Evolutionary conservation across 1,139 yeast genomes (phyloP).

Genomic region (Taphrina deformans): DNA sequence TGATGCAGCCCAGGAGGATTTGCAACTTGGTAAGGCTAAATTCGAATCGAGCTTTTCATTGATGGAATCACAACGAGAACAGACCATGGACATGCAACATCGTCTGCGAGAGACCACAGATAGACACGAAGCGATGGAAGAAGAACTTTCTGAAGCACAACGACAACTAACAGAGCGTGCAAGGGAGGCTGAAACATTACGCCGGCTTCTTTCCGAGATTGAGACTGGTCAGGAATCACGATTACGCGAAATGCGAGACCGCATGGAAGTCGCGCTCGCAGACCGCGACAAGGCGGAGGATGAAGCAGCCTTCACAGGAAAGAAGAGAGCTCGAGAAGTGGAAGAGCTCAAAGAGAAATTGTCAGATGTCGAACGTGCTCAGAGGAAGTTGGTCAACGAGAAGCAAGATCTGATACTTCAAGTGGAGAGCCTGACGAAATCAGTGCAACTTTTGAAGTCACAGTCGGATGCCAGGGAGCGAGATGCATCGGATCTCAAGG

Average conservation of each 20-base stretch:
- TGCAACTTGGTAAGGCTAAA: slow-evolving; percentile 54
- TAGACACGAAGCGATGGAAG: slow-evolving; percentile 68
- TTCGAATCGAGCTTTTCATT: slow-evolving; percentile 60
- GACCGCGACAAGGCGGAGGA: slow-evolving; percentile 63
- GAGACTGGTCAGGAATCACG: slow-evolving; percentile 60
- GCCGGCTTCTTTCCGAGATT: slow-evolving; percentile 65
- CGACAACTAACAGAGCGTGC: slow-evolving; percentile 74
- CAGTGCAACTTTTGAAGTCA: slow-evolving; percentile 39
- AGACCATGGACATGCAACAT: slow-evolving; percentile 73
- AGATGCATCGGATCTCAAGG: slow-evolving; percentile 36
- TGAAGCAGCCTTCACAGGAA: slow-evolving; percentile 53
- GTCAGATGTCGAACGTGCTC: slow-evolving; percentile 43
- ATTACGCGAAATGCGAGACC: slow-evolving; percentile 52
- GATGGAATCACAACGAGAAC: slow-evolving; percentile 62
- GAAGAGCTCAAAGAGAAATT: slow-evolving; percentile 45
- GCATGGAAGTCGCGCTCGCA: slow-evolving; percentile 52
- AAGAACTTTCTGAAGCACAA: slow-evolving; percentile 73
- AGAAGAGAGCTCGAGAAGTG: slow-evolving; percentile 55
- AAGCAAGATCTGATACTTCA: slow-evolving; percentile 39
- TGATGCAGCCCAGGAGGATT: slow-evolving; percentile 51
- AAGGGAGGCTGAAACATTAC: slow-evolving; percentile 71
- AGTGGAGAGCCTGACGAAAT: slow-evolving; percentile 41
- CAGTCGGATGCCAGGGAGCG: slow-evolving; percentile 35
- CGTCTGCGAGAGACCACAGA: slow-evolving; percentile 64
- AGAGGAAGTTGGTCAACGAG: slow-evolving; percentile 43